Evolutionary conservation across 257 asterid genomes (phyloP).

Genomic region (Perilla frutescens): DNA sequence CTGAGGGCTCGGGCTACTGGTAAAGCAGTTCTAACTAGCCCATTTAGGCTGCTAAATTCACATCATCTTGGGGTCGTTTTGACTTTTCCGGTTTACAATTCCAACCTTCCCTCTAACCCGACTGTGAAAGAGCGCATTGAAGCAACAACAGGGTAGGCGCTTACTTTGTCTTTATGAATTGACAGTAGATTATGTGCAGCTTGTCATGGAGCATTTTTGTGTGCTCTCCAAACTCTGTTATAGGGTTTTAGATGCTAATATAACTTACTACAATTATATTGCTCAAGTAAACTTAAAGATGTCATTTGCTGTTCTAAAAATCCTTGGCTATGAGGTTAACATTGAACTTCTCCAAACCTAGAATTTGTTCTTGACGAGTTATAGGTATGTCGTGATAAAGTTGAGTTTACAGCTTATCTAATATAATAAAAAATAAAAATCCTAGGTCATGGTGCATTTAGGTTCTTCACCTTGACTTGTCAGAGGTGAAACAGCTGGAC

Average conservation of each 20-base stretch:
- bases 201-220: background rate
- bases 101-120: slow-evolving; percentile 65
- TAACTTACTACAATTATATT: background rate
- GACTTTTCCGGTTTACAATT: slow-evolving; percentile 88
- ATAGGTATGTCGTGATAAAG: background rate
- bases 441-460: background rate
- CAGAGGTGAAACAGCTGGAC: background rate
- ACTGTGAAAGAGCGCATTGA: slow-evolving; percentile 71
- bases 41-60: slow-evolving; percentile 78
- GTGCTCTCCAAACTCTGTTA: background rate
- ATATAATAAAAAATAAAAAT: background rate
- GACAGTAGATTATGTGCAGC: slow-evolving; percentile 8
- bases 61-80: slow-evolving; percentile 94
- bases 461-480: background rate
- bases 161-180: slow-evolving; percentile 17
- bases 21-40: slow-evolving; percentile 93
- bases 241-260: background rate
- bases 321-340: background rate
- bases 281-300: background rate
- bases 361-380: slow-evolving; percentile 1
- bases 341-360: background rate
- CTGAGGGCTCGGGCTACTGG: slow-evolving; percentile 90
- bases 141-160: slow-evolving; percentile 81
- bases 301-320: background rate
- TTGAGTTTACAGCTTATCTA: background rate